phyloP scores from a whole-genome alignment of 345 rosid species.

The Eucalyptus caleyi region DNA sequence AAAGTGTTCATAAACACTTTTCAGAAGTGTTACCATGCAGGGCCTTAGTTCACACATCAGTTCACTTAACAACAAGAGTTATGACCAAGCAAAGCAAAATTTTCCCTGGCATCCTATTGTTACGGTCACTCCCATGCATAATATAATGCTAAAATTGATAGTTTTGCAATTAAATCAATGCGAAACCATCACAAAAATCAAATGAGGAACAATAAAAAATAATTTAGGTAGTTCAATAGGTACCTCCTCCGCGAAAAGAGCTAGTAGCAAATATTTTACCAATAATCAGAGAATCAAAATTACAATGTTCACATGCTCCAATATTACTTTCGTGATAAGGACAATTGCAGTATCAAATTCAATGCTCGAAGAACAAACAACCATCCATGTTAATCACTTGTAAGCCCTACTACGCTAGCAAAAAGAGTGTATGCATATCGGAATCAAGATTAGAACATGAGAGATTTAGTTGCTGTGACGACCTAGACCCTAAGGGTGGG shows the following conservation, averaged over 20 bases:
- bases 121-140: background rate
- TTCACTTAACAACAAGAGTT: background rate
- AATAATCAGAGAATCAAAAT: background rate
- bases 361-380: background rate
- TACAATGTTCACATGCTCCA: background rate
- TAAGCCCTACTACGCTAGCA: rapidly evolving
- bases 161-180: background rate
- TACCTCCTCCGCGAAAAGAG: too few relatives aligned
- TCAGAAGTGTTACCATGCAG: too few relatives aligned
- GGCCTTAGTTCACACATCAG: background rate
- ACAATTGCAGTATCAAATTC: too few relatives aligned
- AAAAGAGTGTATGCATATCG: background rate
- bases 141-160: background rate
- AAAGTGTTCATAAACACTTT: too few relatives aligned
- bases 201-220: too few relatives aligned
- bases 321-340: background rate
- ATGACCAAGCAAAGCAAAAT: background rate
- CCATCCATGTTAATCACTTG: background rate
- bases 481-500: background rate
- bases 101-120: background rate
- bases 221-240: too few relatives aligned
- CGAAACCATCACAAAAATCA: too few relatives aligned
- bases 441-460: too few relatives aligned
- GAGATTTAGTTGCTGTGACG: background rate
- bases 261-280: background rate